Conservation (phyloP, 2,329 filamentous ascomycete genomes). For the Coniochaeta pulveracea region DNA sequence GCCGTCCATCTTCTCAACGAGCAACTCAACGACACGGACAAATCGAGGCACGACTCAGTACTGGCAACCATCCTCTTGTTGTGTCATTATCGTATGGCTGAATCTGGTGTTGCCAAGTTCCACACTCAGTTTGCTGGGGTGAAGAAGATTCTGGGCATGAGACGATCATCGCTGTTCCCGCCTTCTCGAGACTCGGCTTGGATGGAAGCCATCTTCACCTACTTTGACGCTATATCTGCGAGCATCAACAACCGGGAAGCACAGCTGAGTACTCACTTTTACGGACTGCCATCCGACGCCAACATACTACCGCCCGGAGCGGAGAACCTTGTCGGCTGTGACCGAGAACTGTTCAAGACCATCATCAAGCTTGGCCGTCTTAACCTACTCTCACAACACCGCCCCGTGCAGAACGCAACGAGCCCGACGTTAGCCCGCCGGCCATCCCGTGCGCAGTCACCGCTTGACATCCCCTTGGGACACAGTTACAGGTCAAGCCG, state of each 20-base stretch:
- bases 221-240: constrained; percentile 87
- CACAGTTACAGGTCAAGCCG: constrained; percentile 28
- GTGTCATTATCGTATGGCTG: constrained; percentile 87
- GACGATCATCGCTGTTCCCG: constrained; percentile 42
- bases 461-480: constrained; percentile 27
- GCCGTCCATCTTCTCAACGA: constrained; percentile 76
- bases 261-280: constrained; percentile 60
- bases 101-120: constrained; percentile 83
- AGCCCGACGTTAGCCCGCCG: constrained; percentile 11
- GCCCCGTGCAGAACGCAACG: constrained; percentile 33
- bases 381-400: constrained; percentile 69
- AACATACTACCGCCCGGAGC: constrained; percentile 47
- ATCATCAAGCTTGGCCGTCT: constrained; percentile 75
- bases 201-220: constrained; percentile 90
- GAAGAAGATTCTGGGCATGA: constrained; percentile 75
- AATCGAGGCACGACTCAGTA: constrained; percentile 74
- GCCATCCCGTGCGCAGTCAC: constrained; percentile 23
- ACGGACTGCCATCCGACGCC: constrained; percentile 38
- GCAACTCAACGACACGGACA: constrained; percentile 65
- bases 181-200: constrained; percentile 63
- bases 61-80: constrained; percentile 78
- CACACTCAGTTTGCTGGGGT: constrained; percentile 89
- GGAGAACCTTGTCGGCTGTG: constrained; percentile 82
- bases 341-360: constrained; percentile 75
- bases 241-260: constrained; percentile 87